phyloP scores from a whole-genome alignment of 805 yeast species.

The Cyberlindnera americana region DNA sequence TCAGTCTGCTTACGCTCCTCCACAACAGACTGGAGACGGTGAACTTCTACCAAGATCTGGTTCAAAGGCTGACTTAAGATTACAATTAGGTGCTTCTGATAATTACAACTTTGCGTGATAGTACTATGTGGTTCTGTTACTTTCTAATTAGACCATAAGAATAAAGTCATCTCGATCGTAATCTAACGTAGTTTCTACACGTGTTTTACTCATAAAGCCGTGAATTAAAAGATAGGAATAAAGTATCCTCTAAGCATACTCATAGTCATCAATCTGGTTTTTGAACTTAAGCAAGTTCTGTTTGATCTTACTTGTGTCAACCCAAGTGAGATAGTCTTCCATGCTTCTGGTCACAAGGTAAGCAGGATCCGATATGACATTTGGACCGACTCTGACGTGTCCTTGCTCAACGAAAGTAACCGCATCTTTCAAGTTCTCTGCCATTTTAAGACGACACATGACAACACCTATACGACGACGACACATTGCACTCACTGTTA shows the following conservation, averaged over 20 bases:
- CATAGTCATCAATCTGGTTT: slow-evolving; percentile 64
- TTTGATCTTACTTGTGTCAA: slow-evolving; percentile 92
- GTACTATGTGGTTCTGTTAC: too few species aligned
- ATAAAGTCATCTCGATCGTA: too few species aligned
- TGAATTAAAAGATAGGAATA: not conserved
- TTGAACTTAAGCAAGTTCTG: slow-evolving; percentile 83
- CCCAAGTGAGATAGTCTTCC: slow-evolving; percentile 98
- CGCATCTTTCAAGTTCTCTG: slow-evolving; percentile 84
- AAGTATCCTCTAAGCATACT: slow-evolving; percentile 38
- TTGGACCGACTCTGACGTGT: slow-evolving; percentile 95
- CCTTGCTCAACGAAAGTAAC: slow-evolving; percentile 94
- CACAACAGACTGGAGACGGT: slow-evolving; percentile 10
- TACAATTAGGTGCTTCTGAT: slow-evolving; percentile 36
- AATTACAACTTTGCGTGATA: slow-evolving; percentile 29
- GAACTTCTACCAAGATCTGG: slow-evolving; percentile 34
- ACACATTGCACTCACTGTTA: slow-evolving; percentile 89
- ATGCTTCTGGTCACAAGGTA: slow-evolving; percentile 86
- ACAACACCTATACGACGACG: slow-evolving; percentile 91
- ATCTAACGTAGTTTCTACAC: too few species aligned
- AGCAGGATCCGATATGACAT: slow-evolving; percentile 93
- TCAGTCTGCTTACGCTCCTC: slow-evolving; percentile 19
- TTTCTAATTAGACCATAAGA: too few species aligned
- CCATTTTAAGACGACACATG: slow-evolving; percentile 93
- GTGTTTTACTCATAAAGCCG: slow-evolving; percentile 3
- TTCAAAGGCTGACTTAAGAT: slow-evolving; percentile 37